Evolutionary conservation across 805 yeast species (phyloP), one percentile per base, ranked within the genome.

Genomic region (Sungouiella blattae): DNA sequence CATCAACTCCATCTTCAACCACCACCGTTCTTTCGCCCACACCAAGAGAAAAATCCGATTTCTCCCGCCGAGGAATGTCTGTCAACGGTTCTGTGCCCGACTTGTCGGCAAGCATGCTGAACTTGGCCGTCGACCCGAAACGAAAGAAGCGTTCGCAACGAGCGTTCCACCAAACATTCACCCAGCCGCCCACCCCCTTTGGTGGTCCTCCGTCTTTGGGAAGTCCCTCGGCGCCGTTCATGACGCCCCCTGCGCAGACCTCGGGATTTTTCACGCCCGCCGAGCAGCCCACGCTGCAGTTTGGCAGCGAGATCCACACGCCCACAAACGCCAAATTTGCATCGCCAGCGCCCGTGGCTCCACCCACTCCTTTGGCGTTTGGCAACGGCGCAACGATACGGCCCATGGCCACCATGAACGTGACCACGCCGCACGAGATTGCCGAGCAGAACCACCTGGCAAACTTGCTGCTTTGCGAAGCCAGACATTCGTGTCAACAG

Each of bases 141-240:
- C 40, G 36, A 22, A 47, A 47, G 25, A 47, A 47, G 22, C 29
- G 51, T 18, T 31, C 46, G 18, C 43, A 37, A 26, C 32, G 51
- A 11, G 51, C 48, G 15, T 45, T 38, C 34, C 51, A 47, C 26
- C 22, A 6, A 20, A 20, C 22, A 20, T 20, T 20, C 22, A 20
- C 22, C 22, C 9, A 38, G 33, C 24, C 37, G 17, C 33, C 14
- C 26, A 22, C 24, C 9, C 22, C 31, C 23, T 8, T 12, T 21
- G 24, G 23, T 20, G 29, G 21, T 18, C 14, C 4, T 27, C 15
- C 30, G 5, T 12, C n/a, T 18, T 18, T 14, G 22, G 9, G 23
- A 22, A 11, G 22, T 17, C 24, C 18, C 23, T 18, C 26, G 18
- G 8, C 18, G 18, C 15, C 26, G 13, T 28, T 32, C 22, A 28